Evolutionary conservation across 148 eudicot genomes (phyloP).

Genomic region (Cornus suecica): DNA sequence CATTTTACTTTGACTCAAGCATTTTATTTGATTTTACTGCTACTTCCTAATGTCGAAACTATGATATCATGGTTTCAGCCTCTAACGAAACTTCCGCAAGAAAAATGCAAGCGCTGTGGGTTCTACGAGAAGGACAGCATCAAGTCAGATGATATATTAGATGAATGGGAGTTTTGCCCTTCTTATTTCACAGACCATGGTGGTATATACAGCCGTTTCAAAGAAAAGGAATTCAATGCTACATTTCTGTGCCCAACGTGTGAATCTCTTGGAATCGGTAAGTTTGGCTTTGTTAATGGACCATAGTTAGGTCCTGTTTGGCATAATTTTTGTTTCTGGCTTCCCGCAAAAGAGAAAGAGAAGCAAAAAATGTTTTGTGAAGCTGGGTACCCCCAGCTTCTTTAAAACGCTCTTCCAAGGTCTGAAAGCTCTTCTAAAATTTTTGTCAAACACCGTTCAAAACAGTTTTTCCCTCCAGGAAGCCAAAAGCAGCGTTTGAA

Average conservation of each 20-base stretch:
- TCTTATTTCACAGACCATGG: constrained; percentile 50
- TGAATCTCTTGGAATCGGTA: constrained; percentile 39
- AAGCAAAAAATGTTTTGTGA: too few species aligned
- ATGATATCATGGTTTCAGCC: constrained; percentile 46
- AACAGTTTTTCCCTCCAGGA: too few species aligned
- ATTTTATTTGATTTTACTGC: too few species aligned
- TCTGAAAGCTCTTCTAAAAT: too few species aligned
- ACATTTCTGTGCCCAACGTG: constrained; percentile 65
- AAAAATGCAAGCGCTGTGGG: constrained; percentile 94
- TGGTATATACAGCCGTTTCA: constrained; percentile 50
- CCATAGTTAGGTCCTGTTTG: too few species aligned
- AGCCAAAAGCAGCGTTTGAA: too few species aligned
- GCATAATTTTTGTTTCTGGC: too few species aligned
- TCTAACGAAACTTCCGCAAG: constrained; percentile 58
- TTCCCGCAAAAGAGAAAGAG: too few species aligned
- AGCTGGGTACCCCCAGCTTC: too few species aligned
- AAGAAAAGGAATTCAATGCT: constrained; percentile 59
- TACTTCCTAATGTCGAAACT: constrained; percentile 1
- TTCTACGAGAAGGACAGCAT: constrained; percentile 56
- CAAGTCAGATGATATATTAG: constrained; percentile 45
- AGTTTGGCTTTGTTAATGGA: constrained; percentile 2
- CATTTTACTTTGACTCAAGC: neutral
- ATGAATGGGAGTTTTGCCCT: constrained; percentile 93
- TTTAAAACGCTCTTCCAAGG: too few species aligned
- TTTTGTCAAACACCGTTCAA: too few species aligned